Evolutionary conservation across 148 eudicot species (phyloP).

Genomic region (Chenopodium suecicum): DNA sequence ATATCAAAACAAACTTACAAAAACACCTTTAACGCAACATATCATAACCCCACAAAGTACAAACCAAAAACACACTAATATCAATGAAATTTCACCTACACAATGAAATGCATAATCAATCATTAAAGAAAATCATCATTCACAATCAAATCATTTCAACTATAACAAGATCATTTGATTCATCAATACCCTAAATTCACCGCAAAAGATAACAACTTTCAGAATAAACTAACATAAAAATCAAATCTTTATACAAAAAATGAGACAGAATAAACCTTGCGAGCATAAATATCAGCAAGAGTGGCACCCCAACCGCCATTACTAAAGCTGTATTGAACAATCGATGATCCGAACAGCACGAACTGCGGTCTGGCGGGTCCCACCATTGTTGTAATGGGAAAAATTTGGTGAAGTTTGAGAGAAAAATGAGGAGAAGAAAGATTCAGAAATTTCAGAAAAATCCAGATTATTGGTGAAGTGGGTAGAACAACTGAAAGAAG

Average conservation of each 20-base stretch:
- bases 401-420: not conserved
- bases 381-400: slow-evolving; percentile 39
- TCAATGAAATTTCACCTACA: not conserved
- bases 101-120: not conserved
- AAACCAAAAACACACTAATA: not conserved
- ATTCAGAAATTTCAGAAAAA: not conserved
- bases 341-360: slow-evolving; percentile 94
- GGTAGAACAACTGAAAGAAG: too few relatives aligned
- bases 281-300: slow-evolving; percentile 82
- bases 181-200: not conserved
- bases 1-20: not conserved
- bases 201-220: not conserved
- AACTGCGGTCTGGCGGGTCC: slow-evolving; percentile 75
- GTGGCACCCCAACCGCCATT: slow-evolving; percentile 95
- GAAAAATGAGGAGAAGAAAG: not conserved
- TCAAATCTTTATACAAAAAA: not conserved
- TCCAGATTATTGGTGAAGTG: too few relatives aligned
- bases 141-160: not conserved
- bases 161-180: not conserved
- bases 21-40: not conserved
- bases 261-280: slow-evolving; percentile 49
- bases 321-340: slow-evolving; percentile 81
- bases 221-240: not conserved
- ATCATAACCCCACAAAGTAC: not conserved
- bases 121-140: not conserved